Conservation (phyloP, 1,284 basidiomycete genomes). For the Leccinum pachyderme region DNA sequence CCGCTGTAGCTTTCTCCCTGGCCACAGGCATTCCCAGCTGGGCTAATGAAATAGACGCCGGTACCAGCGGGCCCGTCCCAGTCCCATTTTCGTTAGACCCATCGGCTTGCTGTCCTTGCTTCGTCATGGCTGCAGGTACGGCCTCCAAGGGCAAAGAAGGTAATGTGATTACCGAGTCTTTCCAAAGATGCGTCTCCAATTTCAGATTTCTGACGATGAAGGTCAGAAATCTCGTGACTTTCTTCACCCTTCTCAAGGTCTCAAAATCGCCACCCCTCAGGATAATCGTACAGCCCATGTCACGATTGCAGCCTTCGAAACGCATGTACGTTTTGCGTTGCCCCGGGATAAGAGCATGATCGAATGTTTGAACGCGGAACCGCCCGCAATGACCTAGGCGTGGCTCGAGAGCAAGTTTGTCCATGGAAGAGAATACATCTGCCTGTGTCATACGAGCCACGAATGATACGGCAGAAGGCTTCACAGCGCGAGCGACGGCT, state of each 20-base stretch:
- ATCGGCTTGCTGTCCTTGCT: constrained; percentile 17
- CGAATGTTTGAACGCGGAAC: constrained; percentile 91
- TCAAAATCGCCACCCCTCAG: constrained; percentile 86
- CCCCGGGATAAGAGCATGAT: constrained; percentile 89
- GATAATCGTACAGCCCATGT: constrained; percentile 93
- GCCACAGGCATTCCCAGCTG: constrained; percentile 29
- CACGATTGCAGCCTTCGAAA: constrained; percentile 90
- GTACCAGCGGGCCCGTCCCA: constrained; percentile 22
- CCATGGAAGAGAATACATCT: constrained; percentile 94
- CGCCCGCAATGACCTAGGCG: constrained; percentile 87
- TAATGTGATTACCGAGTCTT: constrained; percentile 85
- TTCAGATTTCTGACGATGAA: constrained; percentile 92
- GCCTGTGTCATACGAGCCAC: constrained; percentile 94
- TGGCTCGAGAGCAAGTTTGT: constrained; percentile 89
- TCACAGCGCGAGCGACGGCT: constrained; percentile 88
- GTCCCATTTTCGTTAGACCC: constrained; percentile 11
- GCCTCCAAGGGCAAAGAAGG: constrained; percentile 68
- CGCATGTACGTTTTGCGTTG: constrained; percentile 95
- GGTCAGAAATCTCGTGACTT: constrained; percentile 87
- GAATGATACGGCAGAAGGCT: constrained; percentile 83
- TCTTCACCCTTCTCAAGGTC: constrained; percentile 84
- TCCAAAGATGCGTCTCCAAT: constrained; percentile 93
- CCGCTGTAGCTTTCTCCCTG: constrained; percentile 20
- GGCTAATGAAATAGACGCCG: constrained; percentile 34
- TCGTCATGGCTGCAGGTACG: constrained; percentile 44